Base-by-base conservation (phyloP, 106 monocot species). In the Narthecium ossifragum region DNA sequence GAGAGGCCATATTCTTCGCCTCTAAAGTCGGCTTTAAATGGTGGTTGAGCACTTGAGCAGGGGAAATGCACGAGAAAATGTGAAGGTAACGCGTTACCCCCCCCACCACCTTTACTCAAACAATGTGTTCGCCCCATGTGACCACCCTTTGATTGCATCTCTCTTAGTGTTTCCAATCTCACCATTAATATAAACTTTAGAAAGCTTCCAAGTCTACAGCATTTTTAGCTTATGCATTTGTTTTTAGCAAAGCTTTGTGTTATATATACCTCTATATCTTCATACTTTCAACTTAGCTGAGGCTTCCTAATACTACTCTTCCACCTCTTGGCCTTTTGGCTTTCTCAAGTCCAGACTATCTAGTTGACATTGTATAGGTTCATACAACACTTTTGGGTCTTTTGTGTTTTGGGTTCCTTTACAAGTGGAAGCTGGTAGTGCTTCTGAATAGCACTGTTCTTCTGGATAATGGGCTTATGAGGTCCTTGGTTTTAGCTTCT, bases 31-130 rank as follows among this genome's bases (percentile, higher is more conserved):
- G 61, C 40, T 30, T 46, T 61, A 28, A 20, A 61, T 61, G 61
- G 43, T 59, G 59, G 7, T 8, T 38, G 34, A 34, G n/a, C n/a
- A n/a, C n/a, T n/a, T n/a, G n/a, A 56, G 56, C 6, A 18, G 53
- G 30, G 15, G 14, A 53, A 53, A 53, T 30, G 53, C 30, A 53
- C 30, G 56, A 56, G 56, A 34, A 34, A 13, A 25, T 61, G 61
- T 30, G 61, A 30, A 30, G 43, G 43, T 61, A 61, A 61, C 43
- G 61, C 29, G 45, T 40, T n/a, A n/a, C n/a, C n/a, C n/a, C n/a
- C n/a, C n/a, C 21, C 8, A 25, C 15, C 17, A 24, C 33, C 40
- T 40, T 26, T 41, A 38, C 40, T 38, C 40, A 21, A 26, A 15
- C 4, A 23, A 22, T 23, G 2, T 14, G 10, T 14, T 14, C 39